These are phyloP conservation scores for Sporobolomyces phaffii DNA, from an alignment of 768 basidiomycete species.

Conservation along the genomic window DNA sequence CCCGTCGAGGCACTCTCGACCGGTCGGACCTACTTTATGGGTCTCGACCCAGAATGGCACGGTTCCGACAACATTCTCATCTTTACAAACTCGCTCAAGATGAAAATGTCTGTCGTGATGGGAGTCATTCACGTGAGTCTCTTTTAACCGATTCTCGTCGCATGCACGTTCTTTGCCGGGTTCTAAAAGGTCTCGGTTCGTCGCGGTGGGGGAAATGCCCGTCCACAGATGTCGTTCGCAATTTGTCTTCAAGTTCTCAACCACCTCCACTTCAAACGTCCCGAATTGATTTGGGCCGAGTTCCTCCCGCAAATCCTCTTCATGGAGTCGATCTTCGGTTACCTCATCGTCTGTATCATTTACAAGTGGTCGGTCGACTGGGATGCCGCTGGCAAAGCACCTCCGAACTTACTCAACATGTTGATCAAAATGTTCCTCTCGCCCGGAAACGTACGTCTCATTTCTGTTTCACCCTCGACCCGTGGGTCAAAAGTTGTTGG, in stretches of 20 bases:
- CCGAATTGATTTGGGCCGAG: constrained; percentile 80
- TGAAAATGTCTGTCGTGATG: constrained; percentile 97
- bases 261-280: constrained; percentile 85
- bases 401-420: constrained; percentile 87
- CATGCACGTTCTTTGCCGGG: not conserved
- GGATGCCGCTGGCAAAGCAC: constrained; percentile 60
- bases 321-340: constrained; percentile 91
- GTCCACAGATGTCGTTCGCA: constrained; percentile 96
- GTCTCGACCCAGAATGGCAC: constrained; percentile 92
- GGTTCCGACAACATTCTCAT: constrained; percentile 82
- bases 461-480: too few species aligned
- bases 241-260: constrained; percentile 93
- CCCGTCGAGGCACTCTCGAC: constrained; percentile 53
- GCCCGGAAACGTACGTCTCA: constrained; percentile 61
- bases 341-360: constrained; percentile 38
- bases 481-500: too few species aligned
- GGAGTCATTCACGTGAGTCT: constrained; percentile 86
- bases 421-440: constrained; percentile 92
- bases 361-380: constrained; percentile 98
- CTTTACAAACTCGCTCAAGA: constrained; percentile 98
- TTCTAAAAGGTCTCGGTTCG: too few species aligned
- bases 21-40: constrained; percentile 79
- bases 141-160: not conserved
- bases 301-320: constrained; percentile 97
- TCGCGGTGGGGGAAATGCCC: too few species aligned